Base-by-base conservation (phyloP, 2,329 filamentous ascomycete species). In the Cladosporium cucumerinum region DNA sequence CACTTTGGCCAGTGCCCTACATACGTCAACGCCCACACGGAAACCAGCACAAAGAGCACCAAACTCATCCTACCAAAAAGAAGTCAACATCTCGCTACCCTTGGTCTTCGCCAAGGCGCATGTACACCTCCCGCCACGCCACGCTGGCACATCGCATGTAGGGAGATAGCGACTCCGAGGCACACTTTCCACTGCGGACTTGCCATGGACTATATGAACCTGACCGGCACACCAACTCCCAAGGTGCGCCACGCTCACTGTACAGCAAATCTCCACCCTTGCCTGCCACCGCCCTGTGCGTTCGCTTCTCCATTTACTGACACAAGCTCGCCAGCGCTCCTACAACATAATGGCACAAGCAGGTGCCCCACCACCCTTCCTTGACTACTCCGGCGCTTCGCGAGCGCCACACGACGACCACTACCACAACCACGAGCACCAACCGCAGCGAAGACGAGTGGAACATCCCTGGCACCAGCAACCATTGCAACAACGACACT, bases 391-490 rank as follows among this genome's bases (percentile, higher is more conserved):
- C 57, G 28, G 49, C 60, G 34, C 60, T 55, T 62, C 60, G 32
- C 49, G 8, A 48, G 48, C 64, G 57, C 57, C 71, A n/a, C 65
- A 70, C 36, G 69, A 73, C 62, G 69, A 70, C 43, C 72, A 72
- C 65, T 71, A 74, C 60, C 32, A 52, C 67, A 65, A 68, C 51
- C 67, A 74, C 67, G 77, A 76, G 69, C 73, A 76, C 7, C 63
- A 73, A 23, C 49, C 70, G 36, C 67, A 71, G 28, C 73, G 74
- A 54, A 69, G 68, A 67, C 64, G 68, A 67, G 57, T 75, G 66
- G 71, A 28, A 71, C 69, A 52, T 72, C 70, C 67, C 76, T 68
- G 54, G 62, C 67, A 30, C 16, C 55, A 58, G 25, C 55, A 16
- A 26, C 55, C 69, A 70, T 58, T 60, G 57, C 63, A 65, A 49